A percentile compares a stretch with the other conserved stretches of the same genome.
These are phyloP conservation scores for Cardamine resedifolia DNA, from an alignment of 345 rosid species.

Conservation along the genomic window DNA sequence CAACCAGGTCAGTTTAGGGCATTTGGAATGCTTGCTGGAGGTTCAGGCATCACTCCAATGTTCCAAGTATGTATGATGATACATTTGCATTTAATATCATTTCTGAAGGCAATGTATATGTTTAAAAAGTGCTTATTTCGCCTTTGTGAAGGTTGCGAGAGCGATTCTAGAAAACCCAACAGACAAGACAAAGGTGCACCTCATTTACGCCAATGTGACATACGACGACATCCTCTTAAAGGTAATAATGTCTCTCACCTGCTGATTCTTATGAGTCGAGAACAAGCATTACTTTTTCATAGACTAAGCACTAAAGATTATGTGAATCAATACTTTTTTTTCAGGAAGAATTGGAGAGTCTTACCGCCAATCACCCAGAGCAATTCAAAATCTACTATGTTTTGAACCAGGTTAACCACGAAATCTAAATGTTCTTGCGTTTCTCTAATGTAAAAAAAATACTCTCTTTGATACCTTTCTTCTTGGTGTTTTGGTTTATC, in stretches of 20 bases:
- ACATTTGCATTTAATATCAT: neutral
- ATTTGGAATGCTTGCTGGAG: slow-evolving; percentile 98
- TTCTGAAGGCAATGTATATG: neutral
- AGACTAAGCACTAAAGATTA: neutral
- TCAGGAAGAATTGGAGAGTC: slow-evolving; percentile 86
- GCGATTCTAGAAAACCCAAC: slow-evolving; percentile 88
- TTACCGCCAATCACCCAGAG: slow-evolving; percentile 61
- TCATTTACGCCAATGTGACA: slow-evolving; percentile 89
- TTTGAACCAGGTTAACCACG: slow-evolving; percentile 76
- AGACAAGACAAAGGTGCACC: slow-evolving; percentile 78
- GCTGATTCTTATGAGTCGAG: neutral
- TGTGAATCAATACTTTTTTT: neutral
- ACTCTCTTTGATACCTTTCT: neutral
- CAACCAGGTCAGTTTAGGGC: slow-evolving; percentile 88
- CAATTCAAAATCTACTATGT: slow-evolving; percentile 77
- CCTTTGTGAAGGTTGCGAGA: slow-evolving; percentile 67
- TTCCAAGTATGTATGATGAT: slow-evolving; percentile 62
- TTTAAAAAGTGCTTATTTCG: neutral
- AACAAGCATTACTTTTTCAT: neutral
- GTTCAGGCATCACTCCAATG: slow-evolving; percentile 99
- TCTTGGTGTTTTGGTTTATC: neutral
- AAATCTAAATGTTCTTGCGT: neutral
- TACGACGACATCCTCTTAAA: slow-evolving; percentile 87
- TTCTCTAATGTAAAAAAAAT: neutral
- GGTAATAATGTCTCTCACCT: slow-evolving; percentile 46